Evolutionary conservation across 768 basidiomycete genomes (phyloP).

Genomic region (Psilocybe subaeruginosa): DNA sequence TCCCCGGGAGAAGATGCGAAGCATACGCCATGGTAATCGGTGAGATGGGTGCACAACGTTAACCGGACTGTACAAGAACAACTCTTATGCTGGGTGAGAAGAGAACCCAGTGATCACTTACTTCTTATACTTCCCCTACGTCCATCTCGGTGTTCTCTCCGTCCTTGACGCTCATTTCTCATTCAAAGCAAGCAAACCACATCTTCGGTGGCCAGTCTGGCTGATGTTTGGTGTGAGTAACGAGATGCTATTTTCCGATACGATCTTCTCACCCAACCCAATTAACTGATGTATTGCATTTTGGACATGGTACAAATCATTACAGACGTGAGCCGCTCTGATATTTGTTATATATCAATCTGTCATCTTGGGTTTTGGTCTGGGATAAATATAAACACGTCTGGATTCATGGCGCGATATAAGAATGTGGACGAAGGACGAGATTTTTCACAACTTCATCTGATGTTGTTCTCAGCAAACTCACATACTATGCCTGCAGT

Average conservation of each 20-base stretch:
- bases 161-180: neutral
- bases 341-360: neutral
- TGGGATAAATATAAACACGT: neutral
- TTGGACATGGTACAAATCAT: neutral
- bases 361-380: neutral
- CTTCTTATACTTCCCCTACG: neutral
- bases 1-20: neutral
- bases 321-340: neutral
- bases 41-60: neutral
- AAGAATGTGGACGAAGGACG: neutral
- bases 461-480: neutral
- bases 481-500: neutral
- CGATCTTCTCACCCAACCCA: neutral
- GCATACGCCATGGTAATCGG: neutral
- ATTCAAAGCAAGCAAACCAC: neutral
- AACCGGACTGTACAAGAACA: neutral
- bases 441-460: neutral
- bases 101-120: neutral
- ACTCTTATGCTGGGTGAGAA: neutral
- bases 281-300: neutral
- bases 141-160: neutral
- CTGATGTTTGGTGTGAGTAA: neutral
- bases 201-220: too few relatives aligned
- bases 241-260: neutral
- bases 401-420: neutral